Conservation (phyloP, 306 rosid genomes). For the Lithocarpus polystachyus region DNA sequence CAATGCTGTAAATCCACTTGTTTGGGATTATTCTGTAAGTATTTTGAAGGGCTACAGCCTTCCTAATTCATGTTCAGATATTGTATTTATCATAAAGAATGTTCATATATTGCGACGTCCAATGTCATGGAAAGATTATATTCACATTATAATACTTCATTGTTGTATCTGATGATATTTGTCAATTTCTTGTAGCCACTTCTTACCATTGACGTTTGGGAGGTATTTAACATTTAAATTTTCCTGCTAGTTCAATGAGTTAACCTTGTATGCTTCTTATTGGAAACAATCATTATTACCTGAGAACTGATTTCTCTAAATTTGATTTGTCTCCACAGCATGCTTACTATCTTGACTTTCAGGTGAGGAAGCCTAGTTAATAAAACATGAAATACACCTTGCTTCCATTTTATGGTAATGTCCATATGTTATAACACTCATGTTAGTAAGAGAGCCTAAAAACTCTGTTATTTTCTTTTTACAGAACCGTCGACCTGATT, state of each 20-base stretch:
- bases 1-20: constrained; percentile 85
- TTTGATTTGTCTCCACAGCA: constrained; percentile 58
- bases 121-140: neutral
- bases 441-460: neutral
- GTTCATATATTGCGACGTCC: neutral
- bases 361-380: constrained; percentile 48
- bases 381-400: neutral
- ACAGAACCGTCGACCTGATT: constrained; percentile 65
- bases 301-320: constrained; percentile 22
- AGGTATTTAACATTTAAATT: constrained; percentile 49
- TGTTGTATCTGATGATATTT: constrained; percentile 16
- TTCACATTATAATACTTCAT: neutral
- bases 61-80: neutral
- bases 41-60: neutral
- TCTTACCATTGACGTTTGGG: constrained; percentile 91
- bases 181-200: constrained; percentile 69
- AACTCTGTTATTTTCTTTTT: constrained; percentile 12
- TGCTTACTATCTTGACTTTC: constrained; percentile 87
- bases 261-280: neutral
- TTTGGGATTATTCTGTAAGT: constrained; percentile 74
- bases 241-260: neutral
- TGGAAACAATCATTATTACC: constrained; percentile 6
- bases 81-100: too few species aligned
- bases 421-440: constrained; percentile 1
- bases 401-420: neutral